A percentile compares a stretch with the other conserved stretches of the same genome.
Evolutionary conservation across 169 alveolate genomes (phyloP).

Genomic region (Plasmodium malariae): DNA sequence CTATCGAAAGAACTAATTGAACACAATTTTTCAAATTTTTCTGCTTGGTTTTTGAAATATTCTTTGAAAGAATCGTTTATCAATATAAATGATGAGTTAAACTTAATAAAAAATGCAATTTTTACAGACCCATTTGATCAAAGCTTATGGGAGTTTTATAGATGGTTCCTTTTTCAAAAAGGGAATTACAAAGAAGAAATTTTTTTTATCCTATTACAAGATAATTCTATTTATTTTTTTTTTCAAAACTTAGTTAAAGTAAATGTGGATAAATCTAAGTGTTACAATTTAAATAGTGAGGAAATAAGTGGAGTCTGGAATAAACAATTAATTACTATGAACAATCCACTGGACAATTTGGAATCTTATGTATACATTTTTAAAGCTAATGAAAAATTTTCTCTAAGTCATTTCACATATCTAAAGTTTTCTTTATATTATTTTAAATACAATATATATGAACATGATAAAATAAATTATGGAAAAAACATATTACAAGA

Average conservation of each 20-base stretch:
- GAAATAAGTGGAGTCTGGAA: constrained; percentile 66
- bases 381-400: constrained; percentile 15
- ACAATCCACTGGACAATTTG: constrained; percentile 15
- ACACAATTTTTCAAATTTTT: constrained; percentile 68
- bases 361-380: constrained; percentile 55
- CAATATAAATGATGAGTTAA: constrained; percentile 28
- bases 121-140: constrained; percentile 76
- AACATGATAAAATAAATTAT: constrained; percentile 33
- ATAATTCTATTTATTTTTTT: constrained; percentile 43
- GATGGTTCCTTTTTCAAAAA: constrained; percentile 74
- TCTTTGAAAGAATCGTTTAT: constrained; percentile 45
- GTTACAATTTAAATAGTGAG: constrained; percentile 28
- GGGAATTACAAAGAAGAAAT: constrained; percentile 59
- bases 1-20: constrained; percentile 54
- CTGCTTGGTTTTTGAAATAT: constrained; percentile 74
- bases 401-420: constrained; percentile 12
- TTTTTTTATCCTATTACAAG: constrained; percentile 43
- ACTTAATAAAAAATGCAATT: constrained; percentile 64
- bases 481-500: constrained; percentile 57
- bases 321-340: constrained; percentile 12
- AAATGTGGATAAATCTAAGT: constrained; percentile 37
- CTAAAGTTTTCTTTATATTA: constrained; percentile 50
- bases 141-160: constrained; percentile 73
- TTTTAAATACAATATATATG: constrained; percentile 64
- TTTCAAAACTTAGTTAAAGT: constrained; percentile 51